phyloP scores from a whole-genome alignment of 2,329 filamentous ascomycete species.

The Seiridium unicorne region DNA sequence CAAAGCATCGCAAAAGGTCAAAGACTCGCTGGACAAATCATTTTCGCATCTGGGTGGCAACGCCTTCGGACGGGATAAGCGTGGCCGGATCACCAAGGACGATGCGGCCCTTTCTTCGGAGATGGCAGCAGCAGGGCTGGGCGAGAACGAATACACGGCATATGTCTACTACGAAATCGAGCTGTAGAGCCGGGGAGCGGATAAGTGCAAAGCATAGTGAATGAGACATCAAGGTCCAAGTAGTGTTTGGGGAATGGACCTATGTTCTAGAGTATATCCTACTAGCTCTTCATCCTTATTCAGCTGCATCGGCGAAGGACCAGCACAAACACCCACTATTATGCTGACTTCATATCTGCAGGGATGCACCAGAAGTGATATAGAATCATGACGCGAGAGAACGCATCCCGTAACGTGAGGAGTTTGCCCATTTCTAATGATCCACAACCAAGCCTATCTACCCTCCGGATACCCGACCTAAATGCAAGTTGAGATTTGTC shows the following conservation, averaged over 20 bases:
- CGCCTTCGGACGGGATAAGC: conserved; percentile 90
- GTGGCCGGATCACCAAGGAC: conserved; percentile 87
- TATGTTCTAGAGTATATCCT: background rate
- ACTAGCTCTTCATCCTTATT: background rate
- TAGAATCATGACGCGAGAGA: too few species aligned
- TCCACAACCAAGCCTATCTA: background rate
- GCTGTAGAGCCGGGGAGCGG: conserved; percentile 40
- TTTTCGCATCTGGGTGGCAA: conserved; percentile 95
- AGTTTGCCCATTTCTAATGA: background rate
- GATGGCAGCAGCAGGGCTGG: conserved; percentile 73
- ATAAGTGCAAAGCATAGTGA: background rate
- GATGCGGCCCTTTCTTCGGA: conserved; percentile 77
- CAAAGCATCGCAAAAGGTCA: conserved; percentile 80
- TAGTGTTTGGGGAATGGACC: background rate
- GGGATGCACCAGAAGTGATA: too few species aligned
- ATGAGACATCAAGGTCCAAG: background rate
- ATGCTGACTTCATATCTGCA: too few species aligned
- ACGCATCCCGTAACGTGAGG: too few species aligned
- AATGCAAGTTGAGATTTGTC: background rate
- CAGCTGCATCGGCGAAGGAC: too few species aligned
- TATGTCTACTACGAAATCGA: conserved; percentile 98
- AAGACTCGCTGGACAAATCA: conserved; percentile 73
- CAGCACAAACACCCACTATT: too few species aligned
- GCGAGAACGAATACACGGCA: conserved; percentile 83
- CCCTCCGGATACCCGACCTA: background rate